phyloP scores from a whole-genome alignment of 768 basidiomycete species.

The Austroboletus eburneus region DNA sequence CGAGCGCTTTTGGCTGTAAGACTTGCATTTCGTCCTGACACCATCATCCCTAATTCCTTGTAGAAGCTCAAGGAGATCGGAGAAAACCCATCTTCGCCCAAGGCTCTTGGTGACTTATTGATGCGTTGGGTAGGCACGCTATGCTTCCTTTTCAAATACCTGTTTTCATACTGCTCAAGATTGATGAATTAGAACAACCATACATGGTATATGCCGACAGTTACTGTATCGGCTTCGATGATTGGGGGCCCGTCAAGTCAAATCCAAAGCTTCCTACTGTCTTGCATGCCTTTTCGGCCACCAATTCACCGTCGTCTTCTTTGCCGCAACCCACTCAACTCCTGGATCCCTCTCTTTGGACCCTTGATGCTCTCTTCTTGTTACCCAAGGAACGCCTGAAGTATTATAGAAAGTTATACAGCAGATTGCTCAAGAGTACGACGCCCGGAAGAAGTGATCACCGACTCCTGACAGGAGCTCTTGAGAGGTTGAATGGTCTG shows the following conservation, averaged over 20 bases:
- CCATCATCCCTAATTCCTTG: conserved; percentile 13
- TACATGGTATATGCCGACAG: conserved; percentile 78
- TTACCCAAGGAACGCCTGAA: conserved; percentile 80
- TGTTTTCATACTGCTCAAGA: conserved; percentile 44
- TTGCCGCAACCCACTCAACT: conserved; percentile 32
- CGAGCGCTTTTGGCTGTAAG: conserved; percentile 68
- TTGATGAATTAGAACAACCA: conserved; percentile 85
- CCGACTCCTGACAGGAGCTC: conserved; percentile 69
- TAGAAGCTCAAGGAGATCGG: conserved; percentile 96
- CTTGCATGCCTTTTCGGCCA: conserved; percentile 62
- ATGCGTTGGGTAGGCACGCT: conserved; percentile 93
- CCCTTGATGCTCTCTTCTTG: conserved; percentile 82
- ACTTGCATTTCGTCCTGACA: background rate
- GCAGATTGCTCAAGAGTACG: conserved; percentile 79
- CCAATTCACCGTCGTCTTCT: conserved; percentile 54
- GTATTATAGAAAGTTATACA: conserved; percentile 92
- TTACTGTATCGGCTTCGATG: conserved; percentile 75
- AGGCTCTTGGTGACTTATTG: conserved; percentile 89
- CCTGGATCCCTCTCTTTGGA: conserved; percentile 55
- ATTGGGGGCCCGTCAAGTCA: conserved; percentile 72
- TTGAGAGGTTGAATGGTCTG: conserved; percentile 77
- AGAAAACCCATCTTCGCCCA: conserved; percentile 86
- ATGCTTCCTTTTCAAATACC: conserved; percentile 5
- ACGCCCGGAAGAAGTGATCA: conserved; percentile 86
- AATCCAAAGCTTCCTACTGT: conserved; percentile 70